Percentiles rank a stretch among this genome's conserved stretches.
These are phyloP conservation scores for Boletus sp. DNA, from an alignment of 1,284 basidiomycete genomes.

Conservation along the genomic window DNA sequence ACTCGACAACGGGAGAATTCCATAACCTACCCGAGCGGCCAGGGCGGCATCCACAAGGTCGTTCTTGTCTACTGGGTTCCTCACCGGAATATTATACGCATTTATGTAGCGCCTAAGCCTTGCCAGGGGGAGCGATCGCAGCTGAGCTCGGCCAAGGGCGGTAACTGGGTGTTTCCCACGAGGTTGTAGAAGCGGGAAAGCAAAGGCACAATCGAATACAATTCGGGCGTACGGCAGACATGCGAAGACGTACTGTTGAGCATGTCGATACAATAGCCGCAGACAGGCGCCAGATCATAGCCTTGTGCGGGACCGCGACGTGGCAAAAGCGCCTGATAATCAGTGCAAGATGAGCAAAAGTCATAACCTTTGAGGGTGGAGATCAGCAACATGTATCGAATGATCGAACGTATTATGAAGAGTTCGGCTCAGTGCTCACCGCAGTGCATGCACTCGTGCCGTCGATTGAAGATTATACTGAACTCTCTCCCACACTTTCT, in stretches of 20 bases:
- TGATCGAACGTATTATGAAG: neutral
- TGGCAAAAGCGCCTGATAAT: constrained; percentile 73
- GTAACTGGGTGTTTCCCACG: constrained; percentile 47
- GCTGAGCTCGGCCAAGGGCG: constrained; percentile 51
- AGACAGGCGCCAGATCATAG: constrained; percentile 61
- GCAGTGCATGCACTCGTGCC: constrained; percentile 70
- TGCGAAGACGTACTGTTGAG: constrained; percentile 51
- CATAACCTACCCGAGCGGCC: constrained; percentile 45
- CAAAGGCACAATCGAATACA: neutral
- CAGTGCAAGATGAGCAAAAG: constrained; percentile 68
- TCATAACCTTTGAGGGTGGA: constrained; percentile 48
- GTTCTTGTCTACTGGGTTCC: constrained; percentile 66
- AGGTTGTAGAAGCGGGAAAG: neutral
- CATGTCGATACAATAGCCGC: constrained; percentile 67
- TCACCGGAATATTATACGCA: constrained; percentile 64
- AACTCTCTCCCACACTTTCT: constrained; percentile 76
- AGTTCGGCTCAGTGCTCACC: constrained; percentile 42
- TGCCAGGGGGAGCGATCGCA: constrained; percentile 51
- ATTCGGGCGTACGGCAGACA: neutral
- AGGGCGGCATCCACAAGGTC: constrained; percentile 66
- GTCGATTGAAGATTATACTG: constrained; percentile 58
- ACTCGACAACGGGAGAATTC: neutral
- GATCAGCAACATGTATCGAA: neutral
- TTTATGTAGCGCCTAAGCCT: constrained; percentile 65
- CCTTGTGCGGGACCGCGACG: constrained; percentile 47